Evolutionary conservation across 441 rosid genomes (phyloP), one percentile per base, ranked within the genome.

Genomic region (Erodium texanum): DNA sequence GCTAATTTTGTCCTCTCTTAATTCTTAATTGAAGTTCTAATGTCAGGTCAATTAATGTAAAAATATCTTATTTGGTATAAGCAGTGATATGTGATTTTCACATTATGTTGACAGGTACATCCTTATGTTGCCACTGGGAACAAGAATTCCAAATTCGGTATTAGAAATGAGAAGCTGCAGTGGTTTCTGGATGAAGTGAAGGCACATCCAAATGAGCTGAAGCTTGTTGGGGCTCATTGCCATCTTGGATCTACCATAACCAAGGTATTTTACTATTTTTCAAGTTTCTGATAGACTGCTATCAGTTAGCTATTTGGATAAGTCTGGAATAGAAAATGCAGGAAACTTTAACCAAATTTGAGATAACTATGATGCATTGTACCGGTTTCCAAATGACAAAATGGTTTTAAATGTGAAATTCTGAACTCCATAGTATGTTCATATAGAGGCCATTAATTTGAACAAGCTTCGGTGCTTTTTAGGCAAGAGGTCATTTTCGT

Each of bases 231-330:
- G 24, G 96, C 89, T 18, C 98, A 94, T 78, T 94, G 99, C 80
- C 99, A 94, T 89, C 92, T 92, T 54, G 98, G 99, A 65, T 94
- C 98, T 43, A 94, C 99, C 62, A 94, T 92, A 74, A 94, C 98
- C 74, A 92, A 94, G 95, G 99, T 14, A 16, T 67, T 52, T n/a
- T n/a, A n/a, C n/a, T n/a, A n/a, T n/a, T n/a, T n/a, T 7, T 67
- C 41, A 23, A 4, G 18, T 2, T 14, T 32, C 24, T 52, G 11
- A 10, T 38, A 38, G 45, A 38, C 45, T 38, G 8, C 45, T 0
- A 6, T 38, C 9, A 7, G 8, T 38, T 38, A 7, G 45, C 45
- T 38, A 38, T 38, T 38, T 38, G 45, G 1, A 27, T 38, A 7
- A 38, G 8, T 38, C 45, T 38, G 8, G 45, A 7, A 38, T 11